Evolutionary conservation across 768 basidiomycete genomes (phyloP), one percentile per base, ranked within the genome.

Genomic region (Termitomyces sp.): DNA sequence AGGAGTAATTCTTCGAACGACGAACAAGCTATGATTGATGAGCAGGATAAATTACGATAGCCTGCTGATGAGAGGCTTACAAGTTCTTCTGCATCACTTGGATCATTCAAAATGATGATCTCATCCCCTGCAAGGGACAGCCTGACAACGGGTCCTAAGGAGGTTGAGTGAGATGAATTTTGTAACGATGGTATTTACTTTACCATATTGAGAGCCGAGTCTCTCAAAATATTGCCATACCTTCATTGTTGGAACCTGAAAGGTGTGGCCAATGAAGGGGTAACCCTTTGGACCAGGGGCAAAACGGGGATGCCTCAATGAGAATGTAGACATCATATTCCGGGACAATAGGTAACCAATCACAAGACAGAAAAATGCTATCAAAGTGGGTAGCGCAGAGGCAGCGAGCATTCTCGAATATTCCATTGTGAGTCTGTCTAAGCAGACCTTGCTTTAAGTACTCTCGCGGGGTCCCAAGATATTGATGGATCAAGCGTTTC

Each of bases 201-300:
- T 46, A 50, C 58, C 58, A 46, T 60, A 45, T 44, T 53, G 53
- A 17, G 33, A 28, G 37, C 55, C 50, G 35, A 60, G 49, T 14
- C 26, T 49, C 35, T 60, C 53, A 26, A 60, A 60, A 43, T 60
- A 60, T 31, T 8, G 40, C 59, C 59, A 60, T 9, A 40, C 38
- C 21, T 60, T 56, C 6, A n/a, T 19, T 2, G 30, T 56, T n/a
- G 59, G 59, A n/a, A 60, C 42, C 38, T 60, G 59, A 14, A 60
- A 50, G 14, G 50, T 50, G 33, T 60, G 52, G 4, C 59, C 55
- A 6, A 60, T 33, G 40, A 60, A 15, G 28, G 59, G 59, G 12
- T 52, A 23, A 23, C 23, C 23, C 23, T 23, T 23, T 23, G n/a
- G n/a, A n/a, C n/a, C n/a, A n/a, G n/a, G n/a, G n/a, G n/a, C n/a